These are phyloP conservation scores for Ormosia emarginata DNA, from an alignment of 306 rosid species.

Conservation along the genomic window DNA sequence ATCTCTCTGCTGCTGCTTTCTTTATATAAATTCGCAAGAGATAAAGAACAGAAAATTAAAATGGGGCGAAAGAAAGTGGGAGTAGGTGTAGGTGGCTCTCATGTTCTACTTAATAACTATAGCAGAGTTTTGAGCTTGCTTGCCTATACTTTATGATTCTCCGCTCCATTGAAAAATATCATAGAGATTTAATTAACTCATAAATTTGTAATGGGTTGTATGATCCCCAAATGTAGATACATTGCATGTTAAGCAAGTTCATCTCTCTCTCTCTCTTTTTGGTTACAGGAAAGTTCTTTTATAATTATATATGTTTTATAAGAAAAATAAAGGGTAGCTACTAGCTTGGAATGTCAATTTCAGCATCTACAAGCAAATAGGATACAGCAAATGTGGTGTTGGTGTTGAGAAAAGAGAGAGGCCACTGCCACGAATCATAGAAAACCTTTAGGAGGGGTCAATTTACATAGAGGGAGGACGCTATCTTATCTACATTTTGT, in stretches of 20 bases:
- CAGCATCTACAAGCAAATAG: not conserved
- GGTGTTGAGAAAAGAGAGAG: not conserved
- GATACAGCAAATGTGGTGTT: not conserved
- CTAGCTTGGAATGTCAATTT: not conserved
- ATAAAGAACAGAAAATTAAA: constrained; percentile 9
- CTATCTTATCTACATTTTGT: too few relatives aligned
- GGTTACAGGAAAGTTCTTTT: not conserved
- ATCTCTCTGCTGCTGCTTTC: constrained; percentile 4
- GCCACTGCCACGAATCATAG: not conserved
- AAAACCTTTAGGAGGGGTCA: not conserved
- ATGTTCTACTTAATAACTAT: not conserved
- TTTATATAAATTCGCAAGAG: constrained; percentile 21
- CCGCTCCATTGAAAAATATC: not conserved
- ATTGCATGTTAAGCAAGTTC: not conserved
- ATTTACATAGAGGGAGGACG: too few relatives aligned
- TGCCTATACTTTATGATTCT: not conserved
- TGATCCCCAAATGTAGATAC: not conserved
- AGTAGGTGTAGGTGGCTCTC: constrained; percentile 27
- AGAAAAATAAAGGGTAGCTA: not conserved
- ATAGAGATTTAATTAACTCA: not conserved
- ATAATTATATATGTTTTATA: not conserved
- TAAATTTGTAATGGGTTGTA: not conserved
- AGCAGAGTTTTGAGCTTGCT: not conserved
- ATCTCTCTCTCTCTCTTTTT: not conserved
- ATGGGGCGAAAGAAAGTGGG: not conserved